A percentile compares a stretch with the other conserved stretches of the same genome.
phyloP scores from a whole-genome alignment of 129 eudicot genomes.

The Apium graveolens region DNA sequence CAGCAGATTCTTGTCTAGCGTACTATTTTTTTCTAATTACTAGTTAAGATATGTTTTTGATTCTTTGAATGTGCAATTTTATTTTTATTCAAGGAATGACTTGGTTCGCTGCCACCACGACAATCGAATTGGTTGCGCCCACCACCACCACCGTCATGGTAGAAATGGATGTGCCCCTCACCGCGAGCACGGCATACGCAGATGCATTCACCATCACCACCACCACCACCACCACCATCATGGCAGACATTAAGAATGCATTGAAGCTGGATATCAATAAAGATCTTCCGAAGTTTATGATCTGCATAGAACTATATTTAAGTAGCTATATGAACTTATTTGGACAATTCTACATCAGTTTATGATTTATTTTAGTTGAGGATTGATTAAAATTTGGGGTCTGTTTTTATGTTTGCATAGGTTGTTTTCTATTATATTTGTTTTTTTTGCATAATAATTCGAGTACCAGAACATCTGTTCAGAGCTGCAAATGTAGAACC shows the following conservation, averaged over 20 bases:
- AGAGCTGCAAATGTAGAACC: conserved; percentile 53
- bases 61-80: neutral
- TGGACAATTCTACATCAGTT: no score
- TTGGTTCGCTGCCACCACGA: neutral
- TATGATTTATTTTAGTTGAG: no score
- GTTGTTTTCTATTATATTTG: no score
- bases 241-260: neutral
- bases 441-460: neutral
- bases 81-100: neutral
- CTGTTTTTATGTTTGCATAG: no score
- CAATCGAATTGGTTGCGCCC: neutral
- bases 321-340: neutral
- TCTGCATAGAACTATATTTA: neutral
- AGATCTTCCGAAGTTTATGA: neutral
- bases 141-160: neutral
- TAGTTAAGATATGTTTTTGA: no score
- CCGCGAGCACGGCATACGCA: no score
- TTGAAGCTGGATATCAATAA: neutral
- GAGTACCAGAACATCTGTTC: conserved; percentile 51
- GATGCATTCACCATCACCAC: neutral
- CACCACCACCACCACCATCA: neutral
- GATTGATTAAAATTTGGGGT: no score
- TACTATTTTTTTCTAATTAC: no score
- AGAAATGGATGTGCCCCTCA: no score
- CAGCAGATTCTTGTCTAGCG: no score